Evolutionary conservation across 2,329 filamentous ascomycete genomes (phyloP).

Genomic region (Teratosphaeria zuluensis): DNA sequence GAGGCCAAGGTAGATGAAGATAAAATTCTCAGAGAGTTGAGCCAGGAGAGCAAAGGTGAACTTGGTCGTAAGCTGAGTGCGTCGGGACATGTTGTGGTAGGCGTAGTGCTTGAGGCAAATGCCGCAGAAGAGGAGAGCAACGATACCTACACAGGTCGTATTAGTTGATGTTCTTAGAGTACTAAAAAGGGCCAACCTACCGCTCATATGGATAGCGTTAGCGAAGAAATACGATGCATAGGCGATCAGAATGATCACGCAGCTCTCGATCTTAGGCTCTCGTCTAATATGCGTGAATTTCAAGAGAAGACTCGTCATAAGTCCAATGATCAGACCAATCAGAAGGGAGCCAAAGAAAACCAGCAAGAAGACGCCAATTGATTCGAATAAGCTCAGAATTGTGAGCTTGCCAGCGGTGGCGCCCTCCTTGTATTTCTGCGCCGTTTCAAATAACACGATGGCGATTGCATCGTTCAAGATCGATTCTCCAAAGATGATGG

Average conservation of each 20-base stretch:
- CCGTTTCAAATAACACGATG: conserved; percentile 97
- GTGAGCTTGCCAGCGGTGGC: conserved; percentile 60
- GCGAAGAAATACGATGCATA: conserved; percentile 98
- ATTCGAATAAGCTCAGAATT: conserved; percentile 76
- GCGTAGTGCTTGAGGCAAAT: conserved; percentile 98
- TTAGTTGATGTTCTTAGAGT: background rate
- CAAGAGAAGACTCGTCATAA: conserved; percentile 74
- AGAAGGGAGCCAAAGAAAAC: conserved; percentile 92
- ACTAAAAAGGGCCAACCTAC: conserved; percentile 42
- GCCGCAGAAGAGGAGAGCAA: conserved; percentile 91
- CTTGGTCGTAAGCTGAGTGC: conserved; percentile 94
- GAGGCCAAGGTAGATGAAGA: conserved; percentile 95
- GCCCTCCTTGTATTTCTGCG: conserved; percentile 79
- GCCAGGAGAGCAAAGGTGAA: conserved; percentile 93
- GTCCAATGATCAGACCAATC: conserved; percentile 79
- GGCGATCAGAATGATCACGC: conserved; percentile 82
- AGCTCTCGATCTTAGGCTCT: conserved; percentile 94
- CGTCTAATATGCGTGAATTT: conserved; percentile 92
- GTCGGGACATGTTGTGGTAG: conserved; percentile 99
- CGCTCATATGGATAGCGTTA: conserved; percentile 90
- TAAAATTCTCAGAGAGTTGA: conserved; percentile 96
- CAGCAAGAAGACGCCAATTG: conserved; percentile 85
- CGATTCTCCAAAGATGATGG: conserved; percentile 95
- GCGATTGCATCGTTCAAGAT: conserved; percentile 97
- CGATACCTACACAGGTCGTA: conserved; percentile 58